Conservation (phyloP, 257 asterid species). For the Anisodus tanguticus region DNA sequence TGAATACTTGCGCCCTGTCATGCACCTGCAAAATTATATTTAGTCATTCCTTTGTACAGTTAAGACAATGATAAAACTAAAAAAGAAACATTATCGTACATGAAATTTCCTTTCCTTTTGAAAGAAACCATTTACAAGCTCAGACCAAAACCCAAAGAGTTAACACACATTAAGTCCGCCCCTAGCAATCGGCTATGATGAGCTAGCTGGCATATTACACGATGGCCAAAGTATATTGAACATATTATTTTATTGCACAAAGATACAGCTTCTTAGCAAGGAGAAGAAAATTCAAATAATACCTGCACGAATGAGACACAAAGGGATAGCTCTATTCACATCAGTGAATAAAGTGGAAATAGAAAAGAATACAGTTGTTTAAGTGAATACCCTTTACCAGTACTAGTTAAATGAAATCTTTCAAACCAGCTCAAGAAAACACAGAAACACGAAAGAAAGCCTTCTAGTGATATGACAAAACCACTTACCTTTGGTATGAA, state of each 20-base stretch:
- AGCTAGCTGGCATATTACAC: not conserved
- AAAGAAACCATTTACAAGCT: not conserved
- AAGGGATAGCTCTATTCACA: not conserved
- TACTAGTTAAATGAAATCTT: not conserved
- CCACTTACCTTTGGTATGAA: conserved; percentile 72
- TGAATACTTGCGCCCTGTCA: conserved; percentile 92
- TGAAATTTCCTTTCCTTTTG: not conserved
- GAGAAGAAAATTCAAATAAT: not conserved
- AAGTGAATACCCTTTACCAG: conserved; percentile 3
- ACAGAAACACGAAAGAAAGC: not conserved
- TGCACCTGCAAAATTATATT: conserved; percentile 64
- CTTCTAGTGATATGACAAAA: conserved; percentile 15
- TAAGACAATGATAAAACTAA: not conserved
- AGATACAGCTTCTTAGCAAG: not conserved
- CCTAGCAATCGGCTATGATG: not conserved
- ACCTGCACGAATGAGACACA: conserved; percentile 8
- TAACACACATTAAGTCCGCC: not conserved
- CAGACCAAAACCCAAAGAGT: not conserved
- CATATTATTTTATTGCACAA: not conserved
- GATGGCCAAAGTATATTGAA: not conserved
- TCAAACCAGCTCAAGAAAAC: conserved; percentile 21
- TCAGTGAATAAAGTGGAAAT: not conserved
- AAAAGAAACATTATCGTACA: not conserved
- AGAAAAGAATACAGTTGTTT: conserved; percentile 4
- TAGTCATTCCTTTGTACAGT: not conserved